Base-by-base conservation (phyloP, 106 monocot genomes). In the Narthecium ossifragum region DNA sequence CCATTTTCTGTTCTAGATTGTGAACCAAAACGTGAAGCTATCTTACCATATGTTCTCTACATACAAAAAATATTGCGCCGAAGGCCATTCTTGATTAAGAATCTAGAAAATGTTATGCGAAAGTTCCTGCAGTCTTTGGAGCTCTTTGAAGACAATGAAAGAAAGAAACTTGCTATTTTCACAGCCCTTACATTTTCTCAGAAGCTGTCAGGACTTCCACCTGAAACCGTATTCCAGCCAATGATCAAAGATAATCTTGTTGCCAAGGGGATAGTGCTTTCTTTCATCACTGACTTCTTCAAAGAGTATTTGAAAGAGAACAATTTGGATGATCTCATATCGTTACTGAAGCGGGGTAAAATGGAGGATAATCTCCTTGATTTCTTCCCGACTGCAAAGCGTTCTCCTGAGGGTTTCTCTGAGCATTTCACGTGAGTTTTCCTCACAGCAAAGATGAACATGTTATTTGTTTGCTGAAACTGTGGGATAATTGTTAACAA, bases 111-210 rank as follows among this genome's bases (percentile, higher is more conserved):
- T 94, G 94, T 88, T 55, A 88, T 76, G 71, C 88, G 75, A 53
- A 83, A 62, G 53, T 92, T 92, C 60, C 57, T 94, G n/a, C 94
- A 94, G 66, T 94, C 83, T 5, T 66, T 94, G 78, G 92, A 92
- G 68, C 81, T 87, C 29, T 88, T 92, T 65, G 87, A 92, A 66
- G 84, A 92, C 49, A 78, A 88, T 61, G 92, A 88, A 51, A 80
- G 92, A 34, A 80, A 84, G 62, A 85, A 85, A 60, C 85, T 94
- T 62, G 90, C 94, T 31, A 83, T 94, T 41, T 94, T 90, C 61
- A 90, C 94, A 25, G 86, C 94, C 38, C 94, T 94, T 66, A 74
- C 93, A 50, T 94, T 94, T 64, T 90, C 94, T 45, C 94, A 94
- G 80, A 94, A 94, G 78, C 41, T 94, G 31, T 89, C 94, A 12